Evolutionary conservation across 176 grass and related monocot species (phyloP).

Genomic region (Phragmites australis): DNA sequence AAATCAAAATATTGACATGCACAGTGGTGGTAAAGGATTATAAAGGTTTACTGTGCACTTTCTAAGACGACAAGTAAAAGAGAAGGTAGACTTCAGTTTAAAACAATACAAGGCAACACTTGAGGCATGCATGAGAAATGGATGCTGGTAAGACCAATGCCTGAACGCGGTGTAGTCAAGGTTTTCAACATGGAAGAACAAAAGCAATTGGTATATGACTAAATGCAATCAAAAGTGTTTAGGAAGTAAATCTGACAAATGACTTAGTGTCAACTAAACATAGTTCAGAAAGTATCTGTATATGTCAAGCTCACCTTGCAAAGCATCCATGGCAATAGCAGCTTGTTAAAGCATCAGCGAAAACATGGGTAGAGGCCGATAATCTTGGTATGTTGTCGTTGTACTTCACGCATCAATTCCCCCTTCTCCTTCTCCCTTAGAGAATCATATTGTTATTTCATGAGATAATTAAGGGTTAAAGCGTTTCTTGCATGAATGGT

Average conservation of each 20-base stretch:
- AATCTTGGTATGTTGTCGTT: too few relatives aligned
- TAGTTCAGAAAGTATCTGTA: background rate
- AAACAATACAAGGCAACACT: background rate
- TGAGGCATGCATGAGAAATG: slow-evolving; percentile 3
- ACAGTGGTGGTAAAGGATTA: background rate
- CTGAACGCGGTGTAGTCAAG: background rate
- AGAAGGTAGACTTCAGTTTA: background rate
- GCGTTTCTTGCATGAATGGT: too few relatives aligned
- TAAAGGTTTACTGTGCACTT: background rate
- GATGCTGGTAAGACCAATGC: background rate
- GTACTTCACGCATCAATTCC: too few relatives aligned
- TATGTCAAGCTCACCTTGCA: slow-evolving; percentile 62
- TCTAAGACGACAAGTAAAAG: background rate
- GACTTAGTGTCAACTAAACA: slow-evolving; percentile 14
- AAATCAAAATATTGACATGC: background rate
- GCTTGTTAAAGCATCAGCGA: slow-evolving; percentile 62
- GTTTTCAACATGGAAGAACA: slow-evolving; percentile 16
- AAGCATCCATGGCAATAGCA: slow-evolving; percentile 74
- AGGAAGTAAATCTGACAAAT: slow-evolving; percentile 8
- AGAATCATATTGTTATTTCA: too few relatives aligned
- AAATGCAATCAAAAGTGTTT: slow-evolving; percentile 5
- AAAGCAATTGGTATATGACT: background rate
- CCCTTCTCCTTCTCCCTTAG: too few relatives aligned
- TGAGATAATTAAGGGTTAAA: too few relatives aligned
- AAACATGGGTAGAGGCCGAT: slow-evolving; percentile 37